Conservation (phyloP, 805 yeast species). For the Starmera dryadoides region DNA sequence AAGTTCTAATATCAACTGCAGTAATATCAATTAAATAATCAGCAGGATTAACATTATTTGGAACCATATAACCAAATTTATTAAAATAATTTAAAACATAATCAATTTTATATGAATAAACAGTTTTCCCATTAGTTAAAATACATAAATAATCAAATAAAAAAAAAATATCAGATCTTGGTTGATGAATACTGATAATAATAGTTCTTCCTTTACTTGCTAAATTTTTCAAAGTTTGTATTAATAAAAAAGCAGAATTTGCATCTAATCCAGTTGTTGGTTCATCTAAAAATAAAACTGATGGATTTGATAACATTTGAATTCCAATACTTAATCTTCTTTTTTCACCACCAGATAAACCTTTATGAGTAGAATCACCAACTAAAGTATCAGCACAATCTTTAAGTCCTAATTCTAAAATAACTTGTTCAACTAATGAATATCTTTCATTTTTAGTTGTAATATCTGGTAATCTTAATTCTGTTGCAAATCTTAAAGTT, state of each 20-base stretch:
- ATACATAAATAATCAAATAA: slow-evolving; percentile 66
- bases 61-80: slow-evolving; percentile 30
- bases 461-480: slow-evolving; percentile 52
- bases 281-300: slow-evolving; percentile 73
- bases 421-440: slow-evolving; percentile 50
- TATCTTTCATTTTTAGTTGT: slow-evolving; percentile 33
- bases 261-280: slow-evolving; percentile 90
- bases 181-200: slow-evolving; percentile 78
- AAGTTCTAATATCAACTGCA: slow-evolving; percentile 37
- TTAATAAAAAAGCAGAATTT: slow-evolving; percentile 60
- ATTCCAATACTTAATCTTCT: slow-evolving; percentile 73
- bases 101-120: slow-evolving; percentile 36
- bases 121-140: slow-evolving; percentile 50
- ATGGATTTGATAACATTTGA: slow-evolving; percentile 74
- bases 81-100: slow-evolving; percentile 39
- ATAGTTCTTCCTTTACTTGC: slow-evolving; percentile 63
- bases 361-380: slow-evolving; percentile 46
- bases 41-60: slow-evolving; percentile 42
- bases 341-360: slow-evolving; percentile 83
- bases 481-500: slow-evolving; percentile 66
- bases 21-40: slow-evolving; percentile 43
- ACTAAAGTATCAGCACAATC: slow-evolving; percentile 61
- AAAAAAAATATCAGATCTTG: slow-evolving; percentile 70
- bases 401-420: slow-evolving; percentile 61
- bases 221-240: slow-evolving; percentile 53